Base-by-base conservation (phyloP, 2,329 filamentous ascomycete species). In the Hypoxylon sp. region DNA sequence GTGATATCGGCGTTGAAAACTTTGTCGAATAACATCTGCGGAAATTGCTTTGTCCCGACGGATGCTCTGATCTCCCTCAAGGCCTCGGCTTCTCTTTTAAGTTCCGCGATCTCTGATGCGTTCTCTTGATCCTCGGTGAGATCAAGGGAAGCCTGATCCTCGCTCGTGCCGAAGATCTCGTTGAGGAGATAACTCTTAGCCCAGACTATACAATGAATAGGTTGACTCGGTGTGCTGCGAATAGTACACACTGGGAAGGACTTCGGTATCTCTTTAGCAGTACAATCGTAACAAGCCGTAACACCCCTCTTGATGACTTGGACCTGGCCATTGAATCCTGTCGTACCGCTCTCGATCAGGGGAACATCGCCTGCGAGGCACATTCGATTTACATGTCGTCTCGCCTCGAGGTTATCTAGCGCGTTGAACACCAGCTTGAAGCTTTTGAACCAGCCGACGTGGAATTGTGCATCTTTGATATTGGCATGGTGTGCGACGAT, bases 121-220 rank as follows among this genome's bases (percentile, higher is more conserved):
- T 98, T 97, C 51, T 97, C 93, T 6, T 87, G 84, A 74, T 96
- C 90, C 69, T 90, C 87, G 1, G 91, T 90, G 69, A 91, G 87
- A 73, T 97, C 94, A 65, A 98, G 86, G 1, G 89, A 85, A 1
- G 91, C 85, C 67, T 94, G 91, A 64, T 97, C 93, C 77, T 98
- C 94, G 71, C 93, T 96, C 2, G 88, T 87, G 17, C 95, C 95
- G 71, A 97, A 99, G 6, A 99, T 89, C 77, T 99, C 95, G 69
- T 93, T 95, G 64, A 99, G 86, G 7, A 99, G 84, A 76, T 98
- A 99, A 76, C 93, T 97, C 80, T 98, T 99, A 19, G 87, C 94
- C 95, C 95, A 99, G 1, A 99, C 94, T 65, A 99, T 99, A 80
- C 95, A 98, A 79, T 99, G 95, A 44, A 99, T 98, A 0, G 94